Percentiles rank a stretch among this genome's conserved stretches.
phyloP scores from a whole-genome alignment of 805 yeast genomes.

The Monosporozyma unispora region DNA sequence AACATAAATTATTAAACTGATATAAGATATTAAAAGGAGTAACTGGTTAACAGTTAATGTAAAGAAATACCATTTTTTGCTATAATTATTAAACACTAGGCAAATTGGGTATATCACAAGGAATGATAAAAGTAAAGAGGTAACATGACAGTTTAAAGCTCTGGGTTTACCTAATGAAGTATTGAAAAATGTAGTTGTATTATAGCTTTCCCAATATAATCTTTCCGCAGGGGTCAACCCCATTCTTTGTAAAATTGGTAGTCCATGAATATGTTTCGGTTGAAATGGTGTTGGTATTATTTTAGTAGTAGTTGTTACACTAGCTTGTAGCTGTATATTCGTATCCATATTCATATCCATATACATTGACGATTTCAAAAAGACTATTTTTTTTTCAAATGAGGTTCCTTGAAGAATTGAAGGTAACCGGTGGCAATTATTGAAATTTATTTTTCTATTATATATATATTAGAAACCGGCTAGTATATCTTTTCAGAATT shows the following conservation, averaged over 20 bases:
- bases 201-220: conserved; percentile 68
- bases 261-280: conserved; percentile 48
- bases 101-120: conserved; percentile 58
- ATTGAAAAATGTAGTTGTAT: conserved; percentile 67
- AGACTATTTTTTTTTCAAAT: no score
- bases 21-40: conserved; percentile 40
- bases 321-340: no score
- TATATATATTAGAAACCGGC: no score
- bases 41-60: conserved; percentile 43
- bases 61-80: conserved; percentile 51
- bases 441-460: no score
- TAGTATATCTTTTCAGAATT: no score
- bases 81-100: conserved; percentile 53
- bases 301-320: neutral
- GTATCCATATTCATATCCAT: neutral
- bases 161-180: conserved; percentile 38
- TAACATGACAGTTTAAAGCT: conserved; percentile 48
- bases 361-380: no score
- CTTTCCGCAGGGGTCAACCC: conserved; percentile 62
- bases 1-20: conserved; percentile 49
- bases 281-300: conserved; percentile 33
- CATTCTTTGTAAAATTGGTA: conserved; percentile 56
- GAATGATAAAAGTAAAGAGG: conserved; percentile 36
- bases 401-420: no score
- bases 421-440: no score